Evolutionary conservation across 139 green algal genomes (phyloP).

Genomic region (Trebouxia sp.): DNA sequence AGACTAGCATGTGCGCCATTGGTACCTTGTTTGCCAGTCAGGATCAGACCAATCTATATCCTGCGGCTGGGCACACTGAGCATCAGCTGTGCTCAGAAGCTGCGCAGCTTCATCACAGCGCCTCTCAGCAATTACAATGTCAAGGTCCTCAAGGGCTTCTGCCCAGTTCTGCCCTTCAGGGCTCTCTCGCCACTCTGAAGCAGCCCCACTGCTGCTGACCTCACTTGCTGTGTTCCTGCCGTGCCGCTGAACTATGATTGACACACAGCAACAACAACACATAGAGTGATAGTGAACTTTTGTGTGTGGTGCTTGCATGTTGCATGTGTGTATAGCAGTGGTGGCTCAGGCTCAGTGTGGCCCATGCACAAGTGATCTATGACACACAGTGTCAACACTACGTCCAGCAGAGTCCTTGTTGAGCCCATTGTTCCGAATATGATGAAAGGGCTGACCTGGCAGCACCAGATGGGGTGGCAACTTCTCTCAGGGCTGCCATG

Average conservation of each 20-base stretch:
- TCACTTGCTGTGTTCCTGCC: constrained; percentile 4
- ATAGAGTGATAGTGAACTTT: too few species aligned
- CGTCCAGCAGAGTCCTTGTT: not conserved
- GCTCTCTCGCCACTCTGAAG: constrained; percentile 23
- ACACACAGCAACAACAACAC: too few species aligned
- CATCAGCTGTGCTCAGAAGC: constrained; percentile 35
- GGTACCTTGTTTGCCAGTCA: constrained; percentile 8
- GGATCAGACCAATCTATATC: constrained; percentile 21
- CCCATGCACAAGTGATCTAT: too few species aligned
- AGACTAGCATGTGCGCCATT: too few species aligned
- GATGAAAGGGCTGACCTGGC: not conserved
- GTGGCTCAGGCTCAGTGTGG: too few species aligned
- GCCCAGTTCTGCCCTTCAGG: constrained; percentile 40
- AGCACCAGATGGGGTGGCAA: constrained; percentile 16
- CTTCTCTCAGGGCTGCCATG: constrained; percentile 34
- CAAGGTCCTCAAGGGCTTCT: constrained; percentile 40
- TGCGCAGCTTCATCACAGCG: constrained; percentile 37
- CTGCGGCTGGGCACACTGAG: not conserved
- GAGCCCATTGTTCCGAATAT: not conserved
- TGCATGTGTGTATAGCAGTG: not conserved
- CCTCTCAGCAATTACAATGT: constrained; percentile 50
- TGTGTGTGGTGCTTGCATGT: too few species aligned
- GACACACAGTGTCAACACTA: too few species aligned
- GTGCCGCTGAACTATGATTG: not conserved
- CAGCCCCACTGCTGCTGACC: not conserved